phyloP scores from a whole-genome alignment of 352 stramenopile species.

The Peronospora farinosa region DNA sequence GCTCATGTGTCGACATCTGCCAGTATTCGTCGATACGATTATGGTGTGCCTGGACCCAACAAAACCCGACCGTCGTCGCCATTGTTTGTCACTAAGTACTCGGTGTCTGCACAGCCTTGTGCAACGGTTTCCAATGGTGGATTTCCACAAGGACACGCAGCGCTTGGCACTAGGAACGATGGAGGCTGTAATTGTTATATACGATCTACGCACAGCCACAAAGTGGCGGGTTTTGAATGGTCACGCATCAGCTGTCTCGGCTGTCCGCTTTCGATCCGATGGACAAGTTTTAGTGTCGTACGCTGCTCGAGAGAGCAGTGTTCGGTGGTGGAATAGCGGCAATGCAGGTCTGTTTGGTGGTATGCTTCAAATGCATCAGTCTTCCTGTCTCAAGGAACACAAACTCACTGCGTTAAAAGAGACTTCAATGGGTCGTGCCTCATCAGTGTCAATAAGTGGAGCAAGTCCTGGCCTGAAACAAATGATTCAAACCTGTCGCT shows the following conservation, averaged over 20 bases:
- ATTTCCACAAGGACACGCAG: conserved; percentile 86
- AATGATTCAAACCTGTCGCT: conserved; percentile 81
- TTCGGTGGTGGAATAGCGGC: conserved; percentile 83
- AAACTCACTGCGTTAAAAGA: conserved; percentile 53
- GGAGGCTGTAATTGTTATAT: conserved; percentile 85
- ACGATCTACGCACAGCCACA: conserved; percentile 79
- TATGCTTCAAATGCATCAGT: conserved; percentile 86
- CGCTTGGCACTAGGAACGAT: conserved; percentile 80
- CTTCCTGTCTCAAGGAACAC: conserved; percentile 79
- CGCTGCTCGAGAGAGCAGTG: conserved; percentile 63
- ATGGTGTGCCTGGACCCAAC: conserved; percentile 82
- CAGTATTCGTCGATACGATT: conserved; percentile 78
- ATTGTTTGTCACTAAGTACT: conserved; percentile 72
- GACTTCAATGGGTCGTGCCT: conserved; percentile 29
- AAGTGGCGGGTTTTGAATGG: conserved; percentile 86
- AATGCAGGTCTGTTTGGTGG: conserved; percentile 69
- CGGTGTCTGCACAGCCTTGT: conserved; percentile 78
- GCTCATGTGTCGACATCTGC: conserved; percentile 78
- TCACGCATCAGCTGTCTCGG: conserved; percentile 64
- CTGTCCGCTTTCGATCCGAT: conserved; percentile 60
- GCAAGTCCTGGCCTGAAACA: conserved; percentile 65
- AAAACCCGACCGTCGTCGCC: conserved; percentile 72
- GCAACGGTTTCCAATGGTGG: conserved; percentile 79
- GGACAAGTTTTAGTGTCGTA: conserved; percentile 82
- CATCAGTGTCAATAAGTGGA: conserved; percentile 45